Evolutionary conservation across 2,329 filamentous ascomycete genomes (phyloP).

Genomic region (Cladosporium sp.): DNA sequence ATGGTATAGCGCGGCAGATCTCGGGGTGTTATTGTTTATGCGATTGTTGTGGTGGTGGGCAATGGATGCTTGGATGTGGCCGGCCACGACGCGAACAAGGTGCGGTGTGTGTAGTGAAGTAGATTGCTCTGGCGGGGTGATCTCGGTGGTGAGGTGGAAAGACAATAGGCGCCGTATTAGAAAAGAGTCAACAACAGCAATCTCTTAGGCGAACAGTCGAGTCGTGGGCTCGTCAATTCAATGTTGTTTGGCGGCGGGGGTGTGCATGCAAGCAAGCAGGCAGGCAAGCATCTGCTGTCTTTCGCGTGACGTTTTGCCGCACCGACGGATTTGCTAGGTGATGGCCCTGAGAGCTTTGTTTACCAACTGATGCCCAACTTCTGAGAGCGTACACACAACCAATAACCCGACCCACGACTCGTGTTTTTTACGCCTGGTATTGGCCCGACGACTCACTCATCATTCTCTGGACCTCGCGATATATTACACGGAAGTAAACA

Average conservation of each 20-base stretch:
- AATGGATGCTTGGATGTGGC: not conserved
- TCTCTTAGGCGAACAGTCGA: not conserved
- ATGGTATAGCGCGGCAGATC: not conserved
- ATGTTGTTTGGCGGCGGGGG: not conserved
- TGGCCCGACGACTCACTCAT: not conserved
- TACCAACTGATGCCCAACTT: slow-evolving; percentile 11
- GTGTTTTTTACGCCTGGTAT: not conserved
- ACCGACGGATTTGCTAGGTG: slow-evolving; percentile 1
- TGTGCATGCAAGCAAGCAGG: not conserved
- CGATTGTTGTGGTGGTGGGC: not conserved
- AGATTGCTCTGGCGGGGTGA: not conserved
- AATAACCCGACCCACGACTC: not conserved
- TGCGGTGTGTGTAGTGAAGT: slow-evolving; percentile 5
- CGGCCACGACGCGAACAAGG: not conserved
- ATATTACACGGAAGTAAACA: not conserved
- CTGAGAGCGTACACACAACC: not conserved
- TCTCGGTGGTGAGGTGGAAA: not conserved
- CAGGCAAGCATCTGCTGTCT: not conserved
- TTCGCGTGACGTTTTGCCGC: not conserved
- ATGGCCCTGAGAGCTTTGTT: slow-evolving; percentile 3
- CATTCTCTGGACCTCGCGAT: not conserved
- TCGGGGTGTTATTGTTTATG: not conserved
- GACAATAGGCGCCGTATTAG: not conserved
- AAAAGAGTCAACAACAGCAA: not conserved
- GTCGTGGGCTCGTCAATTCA: not conserved